Evolutionary conservation across 495 filamentous ascomycete species (phyloP), one percentile per base, ranked within the genome.

Genomic region (Cenococcum geophilum): DNA sequence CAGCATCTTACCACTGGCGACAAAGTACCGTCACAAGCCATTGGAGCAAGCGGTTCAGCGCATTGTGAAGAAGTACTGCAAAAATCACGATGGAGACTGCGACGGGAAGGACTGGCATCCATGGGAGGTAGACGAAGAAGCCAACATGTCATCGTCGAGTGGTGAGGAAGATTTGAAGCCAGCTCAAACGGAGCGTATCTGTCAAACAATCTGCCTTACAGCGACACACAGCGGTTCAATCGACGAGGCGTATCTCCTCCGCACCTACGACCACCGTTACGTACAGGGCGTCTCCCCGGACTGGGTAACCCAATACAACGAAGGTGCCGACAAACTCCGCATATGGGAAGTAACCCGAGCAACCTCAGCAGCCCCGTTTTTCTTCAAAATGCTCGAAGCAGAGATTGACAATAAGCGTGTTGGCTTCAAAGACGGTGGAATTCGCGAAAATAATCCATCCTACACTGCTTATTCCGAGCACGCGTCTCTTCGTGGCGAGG

Each of bases 311-410:
- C 66, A 59, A 4, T 76, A 76, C 68, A 75, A 76, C 61, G 70
- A 74, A 72, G 72, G 78, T 47, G 71, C 71, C 20, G 72, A 76
- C 52, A 58, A 68, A 20, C 60, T 79, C 14, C 66, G 70, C 0
- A 77, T 82, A 45, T 82, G 79, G 78, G 51, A 78, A 64, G 77
- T 80, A 0, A 80, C 80, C 0, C 71, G 80, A 9, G 80, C 80
- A 1, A 82, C 80, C 2, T 79, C 75, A 5, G 80, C 80, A 0
- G 80, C 80, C 2, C 77, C 80, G 0, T 74, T 77, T 36, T 82
- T 77, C 63, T 82, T 82, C 67, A 71, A 78, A 42, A 71, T 72
- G 58, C 64, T 76, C 5, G 64, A 72, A 57, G 70, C 73, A 5
- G 71, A 74, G 34, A 48, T 60, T 22, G 12, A 21, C 5, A 49